Percentiles rank a stretch among this genome's conserved stretches.
phyloP scores from a whole-genome alignment of 1,284 basidiomycete genomes.

The Coniferiporia weirii region DNA sequence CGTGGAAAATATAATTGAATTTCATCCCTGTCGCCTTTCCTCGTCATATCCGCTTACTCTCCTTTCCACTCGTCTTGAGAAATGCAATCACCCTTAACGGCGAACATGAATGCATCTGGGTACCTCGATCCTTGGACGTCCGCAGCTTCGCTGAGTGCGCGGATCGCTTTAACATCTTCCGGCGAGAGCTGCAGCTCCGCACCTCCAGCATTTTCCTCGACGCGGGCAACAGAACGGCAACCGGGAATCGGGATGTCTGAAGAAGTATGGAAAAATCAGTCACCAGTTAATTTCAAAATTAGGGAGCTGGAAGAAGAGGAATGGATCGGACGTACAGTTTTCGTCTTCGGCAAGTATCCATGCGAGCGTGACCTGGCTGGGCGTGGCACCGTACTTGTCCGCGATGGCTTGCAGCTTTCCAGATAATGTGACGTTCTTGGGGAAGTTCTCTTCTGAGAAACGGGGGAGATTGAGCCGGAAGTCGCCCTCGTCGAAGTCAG shows the following conservation, averaged over 20 bases:
- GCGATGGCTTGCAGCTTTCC: constrained; percentile 28
- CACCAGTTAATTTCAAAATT: no score
- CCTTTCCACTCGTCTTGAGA: constrained; percentile 15
- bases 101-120: neutral
- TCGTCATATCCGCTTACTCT: neutral
- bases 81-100: constrained; percentile 13
- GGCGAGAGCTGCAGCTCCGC: constrained; percentile 10
- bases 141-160: constrained; percentile 11
- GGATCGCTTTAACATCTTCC: constrained; percentile 17
- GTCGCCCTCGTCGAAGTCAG: constrained; percentile 34
- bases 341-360: constrained; percentile 29
- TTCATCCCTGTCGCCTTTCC: no score
- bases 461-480: constrained; percentile 28
- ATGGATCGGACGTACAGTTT: neutral
- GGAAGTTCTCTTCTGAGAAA: constrained; percentile 33
- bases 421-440: constrained; percentile 33
- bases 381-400: constrained; percentile 26
- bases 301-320: neutral
- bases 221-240: constrained; percentile 7
- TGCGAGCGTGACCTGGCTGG: constrained; percentile 35
- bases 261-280: neutral
- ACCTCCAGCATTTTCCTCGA: constrained; percentile 16
- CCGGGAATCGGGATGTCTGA: constrained; percentile 18
- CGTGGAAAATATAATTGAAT: no score
- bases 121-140: constrained; percentile 13